Conservation (phyloP, 2,329 filamentous ascomycete species). For the Fusarium ambrosium region DNA sequence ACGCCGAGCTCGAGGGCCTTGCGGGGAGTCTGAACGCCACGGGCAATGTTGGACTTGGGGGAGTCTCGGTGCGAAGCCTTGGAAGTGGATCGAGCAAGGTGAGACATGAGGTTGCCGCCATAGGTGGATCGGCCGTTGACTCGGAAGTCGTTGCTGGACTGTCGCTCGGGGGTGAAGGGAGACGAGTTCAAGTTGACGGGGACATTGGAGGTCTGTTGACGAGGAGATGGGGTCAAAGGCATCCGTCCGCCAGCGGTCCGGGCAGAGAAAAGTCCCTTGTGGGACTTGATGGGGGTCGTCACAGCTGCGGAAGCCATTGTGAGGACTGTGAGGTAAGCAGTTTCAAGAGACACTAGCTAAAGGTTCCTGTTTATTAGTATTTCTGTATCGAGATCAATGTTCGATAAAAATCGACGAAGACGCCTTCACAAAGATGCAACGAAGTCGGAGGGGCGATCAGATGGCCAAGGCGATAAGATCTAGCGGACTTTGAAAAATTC, state of each 20-base stretch:
- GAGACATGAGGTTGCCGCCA: slow-evolving; percentile 82
- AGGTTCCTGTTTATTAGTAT: slow-evolving; percentile 69
- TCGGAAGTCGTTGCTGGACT: slow-evolving; percentile 64
- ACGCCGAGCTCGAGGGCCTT: slow-evolving; percentile 88
- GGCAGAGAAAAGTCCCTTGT: slow-evolving; percentile 90
- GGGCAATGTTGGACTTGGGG: slow-evolving; percentile 96
- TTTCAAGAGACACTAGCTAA: slow-evolving; percentile 72
- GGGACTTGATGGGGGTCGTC: slow-evolving; percentile 94
- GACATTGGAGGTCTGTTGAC: slow-evolving; percentile 69
- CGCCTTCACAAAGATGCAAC: slow-evolving; percentile 56
- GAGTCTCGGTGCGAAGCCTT: slow-evolving; percentile 83
- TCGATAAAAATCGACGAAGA: slow-evolving; percentile 61
- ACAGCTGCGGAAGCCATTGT: slow-evolving; percentile 86
- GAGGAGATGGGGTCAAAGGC: slow-evolving; percentile 93
- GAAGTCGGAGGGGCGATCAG: slow-evolving; percentile 64
- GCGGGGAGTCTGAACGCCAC: slow-evolving; percentile 79
- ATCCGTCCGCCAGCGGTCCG: slow-evolving; percentile 95
- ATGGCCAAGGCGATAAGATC: slow-evolving; percentile 64
- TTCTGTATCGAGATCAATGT: slow-evolving; percentile 56
- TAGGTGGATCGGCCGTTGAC: slow-evolving; percentile 79
- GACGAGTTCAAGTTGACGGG: slow-evolving; percentile 72
- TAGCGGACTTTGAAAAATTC: slow-evolving; percentile 56
- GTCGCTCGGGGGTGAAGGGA: slow-evolving; percentile 81
- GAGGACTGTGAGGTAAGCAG: slow-evolving; percentile 52
- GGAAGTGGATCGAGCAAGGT: slow-evolving; percentile 78